A percentile compares a stretch with the other conserved stretches of the same genome.
Conservation (phyloP, 2,329 filamentous ascomycete species). For the Colletotrichum lentis region DNA sequence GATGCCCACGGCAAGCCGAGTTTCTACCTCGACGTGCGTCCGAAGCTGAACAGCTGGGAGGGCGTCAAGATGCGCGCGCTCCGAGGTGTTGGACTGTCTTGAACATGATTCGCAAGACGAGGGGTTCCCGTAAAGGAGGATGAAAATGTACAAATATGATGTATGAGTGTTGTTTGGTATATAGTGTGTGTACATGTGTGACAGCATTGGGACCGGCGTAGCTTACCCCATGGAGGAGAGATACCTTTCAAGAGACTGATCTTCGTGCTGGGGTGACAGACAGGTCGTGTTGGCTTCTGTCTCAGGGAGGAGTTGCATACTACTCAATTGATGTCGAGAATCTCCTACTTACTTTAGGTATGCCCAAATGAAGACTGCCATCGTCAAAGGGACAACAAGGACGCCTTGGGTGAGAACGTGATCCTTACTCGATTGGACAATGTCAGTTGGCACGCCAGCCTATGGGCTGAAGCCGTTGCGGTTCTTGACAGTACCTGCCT, state of each 20-base stretch:
- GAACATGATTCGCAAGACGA: constrained; percentile 11
- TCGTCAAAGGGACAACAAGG: no score
- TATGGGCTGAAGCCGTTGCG: no score
- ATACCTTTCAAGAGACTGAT: neutral
- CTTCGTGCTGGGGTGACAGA: no score
- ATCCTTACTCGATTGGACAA: no score
- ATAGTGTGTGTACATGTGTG: neutral
- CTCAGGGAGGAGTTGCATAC: neutral
- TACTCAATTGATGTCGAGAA: neutral
- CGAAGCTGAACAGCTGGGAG: constrained; percentile 74
- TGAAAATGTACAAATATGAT: constrained; percentile 8
- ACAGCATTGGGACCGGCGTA: constrained; percentile 10
- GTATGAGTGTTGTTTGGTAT: neutral
- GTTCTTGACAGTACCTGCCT: no score
- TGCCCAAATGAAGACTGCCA: no score
- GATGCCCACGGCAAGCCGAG: constrained; percentile 56
- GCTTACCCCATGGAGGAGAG: neutral
- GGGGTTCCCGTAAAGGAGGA: neutral
- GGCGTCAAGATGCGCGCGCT: constrained; percentile 71
- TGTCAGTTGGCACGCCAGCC: no score
- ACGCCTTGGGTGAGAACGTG: no score
- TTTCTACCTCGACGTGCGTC: constrained; percentile 73
- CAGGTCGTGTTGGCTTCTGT: neutral
- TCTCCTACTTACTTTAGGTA: no score
- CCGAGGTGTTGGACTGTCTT: constrained; percentile 60